Percentiles rank a stretch among this genome's conserved stretches.
Evolutionary conservation across 257 asterid species (phyloP).

Genomic region (Jacaranda copaia): DNA sequence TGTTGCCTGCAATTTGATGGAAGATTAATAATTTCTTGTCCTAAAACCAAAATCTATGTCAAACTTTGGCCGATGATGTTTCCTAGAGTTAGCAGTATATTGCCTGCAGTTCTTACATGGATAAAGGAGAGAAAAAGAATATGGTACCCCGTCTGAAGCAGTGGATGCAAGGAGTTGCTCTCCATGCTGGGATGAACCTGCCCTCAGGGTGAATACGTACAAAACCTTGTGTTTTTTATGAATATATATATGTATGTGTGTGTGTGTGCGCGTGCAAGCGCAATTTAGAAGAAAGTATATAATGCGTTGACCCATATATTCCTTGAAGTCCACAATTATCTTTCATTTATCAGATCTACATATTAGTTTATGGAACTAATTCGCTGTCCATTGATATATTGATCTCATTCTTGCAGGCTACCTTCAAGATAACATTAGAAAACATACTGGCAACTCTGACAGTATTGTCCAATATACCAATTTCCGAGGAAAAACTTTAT

Average conservation of each 20-base stretch:
- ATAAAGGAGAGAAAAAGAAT: constrained; percentile 50
- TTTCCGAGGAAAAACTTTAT: constrained; percentile 39
- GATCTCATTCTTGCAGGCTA: constrained; percentile 40
- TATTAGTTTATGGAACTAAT: not conserved
- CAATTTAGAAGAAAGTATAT: no score
- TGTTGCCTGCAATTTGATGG: not conserved
- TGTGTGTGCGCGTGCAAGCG: no score
- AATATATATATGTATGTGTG: no score
- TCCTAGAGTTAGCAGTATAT: not conserved
- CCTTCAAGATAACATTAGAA: constrained; percentile 48
- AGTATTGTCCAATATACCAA: constrained; percentile 55
- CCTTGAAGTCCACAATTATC: not conserved
- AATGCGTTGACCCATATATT: no score
- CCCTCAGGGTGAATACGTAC: constrained; percentile 39
- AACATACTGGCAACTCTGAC: constrained; percentile 47
- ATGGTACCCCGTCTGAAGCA: constrained; percentile 55
- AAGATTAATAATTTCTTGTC: no score
- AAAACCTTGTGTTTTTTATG: no score
- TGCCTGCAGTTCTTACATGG: constrained; percentile 39
- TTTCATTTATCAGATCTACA: not conserved
- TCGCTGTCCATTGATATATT: not conserved
- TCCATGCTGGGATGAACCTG: constrained; percentile 63
- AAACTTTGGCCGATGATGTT: not conserved
- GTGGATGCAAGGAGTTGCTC: constrained; percentile 53
- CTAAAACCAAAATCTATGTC: not conserved